Base-by-base conservation (phyloP, 1,284 basidiomycete species). In the Malassezia sympodialis region DNA sequence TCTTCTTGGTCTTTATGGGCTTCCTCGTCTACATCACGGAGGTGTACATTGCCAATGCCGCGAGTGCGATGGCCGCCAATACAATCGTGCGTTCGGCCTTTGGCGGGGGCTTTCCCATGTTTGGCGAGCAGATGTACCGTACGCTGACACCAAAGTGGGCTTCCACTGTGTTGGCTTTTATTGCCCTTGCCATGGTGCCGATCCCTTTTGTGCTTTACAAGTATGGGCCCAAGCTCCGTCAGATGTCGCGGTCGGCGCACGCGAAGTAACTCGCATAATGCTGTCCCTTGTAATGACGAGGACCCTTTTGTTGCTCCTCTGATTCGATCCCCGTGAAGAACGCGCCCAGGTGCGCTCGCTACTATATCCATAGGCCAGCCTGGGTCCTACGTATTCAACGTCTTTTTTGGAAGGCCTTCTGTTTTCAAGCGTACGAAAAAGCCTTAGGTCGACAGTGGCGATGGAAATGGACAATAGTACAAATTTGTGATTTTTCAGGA, bases 61-160 rank as follows among this genome's bases (percentile, higher is more conserved):
- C 80, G 24, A 76, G 75, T 2, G 80, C 79, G 0, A 69, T 81
- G 1, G 84, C 85, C 0, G 81, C 84, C 30, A 84, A 83, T 21
- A 82, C 85, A 24, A 81, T 88, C 24, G 69, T 84, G 34, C 81
- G 85, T 37, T 83, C 81, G 2, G 72, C 80, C 2, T 79, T 83
- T 49, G 86, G 83, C 3, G 82, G 81, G 1, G 77, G 74, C 0
- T 74, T 77, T 69, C 78, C 79, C 0, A 66, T 80, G 3, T 80
- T 81, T 58, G 78, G 79, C 0, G 35, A 52, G 1, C 78, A 79
- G 57, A 79, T 81, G 79, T 81, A 77, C 71, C 58, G 75, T 4
- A 75, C 64, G 14, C 72, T 88, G 4, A 84, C 84, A 1, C 82
- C 84, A 0, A 83, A 85, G 0, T 86, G 87, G 7, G 86, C 85